Evolutionary conservation across 179 eudicot genomes (phyloP).

Genomic region (Actinidia arguta): DNA sequence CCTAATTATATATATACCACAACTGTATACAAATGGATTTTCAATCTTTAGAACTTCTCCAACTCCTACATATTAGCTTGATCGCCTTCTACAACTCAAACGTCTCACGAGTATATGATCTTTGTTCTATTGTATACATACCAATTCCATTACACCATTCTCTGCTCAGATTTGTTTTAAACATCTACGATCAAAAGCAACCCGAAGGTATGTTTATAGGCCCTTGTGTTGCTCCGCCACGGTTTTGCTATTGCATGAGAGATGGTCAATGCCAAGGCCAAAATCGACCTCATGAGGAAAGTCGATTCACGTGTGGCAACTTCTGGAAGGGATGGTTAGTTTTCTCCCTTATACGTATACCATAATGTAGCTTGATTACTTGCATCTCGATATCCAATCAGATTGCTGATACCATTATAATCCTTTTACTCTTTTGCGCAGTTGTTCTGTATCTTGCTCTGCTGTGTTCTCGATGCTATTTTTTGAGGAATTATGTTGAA

Average conservation of each 20-base stretch:
- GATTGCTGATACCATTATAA: no score
- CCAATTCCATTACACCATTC: background rate
- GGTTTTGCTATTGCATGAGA: background rate
- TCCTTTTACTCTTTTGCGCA: background rate
- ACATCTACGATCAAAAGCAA: background rate
- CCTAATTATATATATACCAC: background rate
- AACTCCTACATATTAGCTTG: background rate
- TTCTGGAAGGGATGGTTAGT: background rate
- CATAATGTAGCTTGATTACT: no score
- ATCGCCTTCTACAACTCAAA: background rate
- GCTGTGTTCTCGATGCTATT: conserved; percentile 1
- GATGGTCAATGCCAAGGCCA: background rate
- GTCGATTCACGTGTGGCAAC: background rate
- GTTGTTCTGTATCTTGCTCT: background rate
- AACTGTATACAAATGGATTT: background rate
- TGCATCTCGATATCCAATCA: background rate
- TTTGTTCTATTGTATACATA: no score
- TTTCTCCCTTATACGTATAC: background rate
- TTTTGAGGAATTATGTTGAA: no score
- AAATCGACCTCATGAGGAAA: background rate
- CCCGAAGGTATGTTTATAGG: background rate
- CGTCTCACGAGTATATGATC: background rate
- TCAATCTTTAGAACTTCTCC: background rate
- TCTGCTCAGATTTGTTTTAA: background rate
- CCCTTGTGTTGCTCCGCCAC: background rate